Percentiles rank a stretch among this genome's conserved stretches.
Evolutionary conservation across 2,329 filamentous ascomycete species (phyloP).

Genomic region (Corynespora cassiicola): DNA sequence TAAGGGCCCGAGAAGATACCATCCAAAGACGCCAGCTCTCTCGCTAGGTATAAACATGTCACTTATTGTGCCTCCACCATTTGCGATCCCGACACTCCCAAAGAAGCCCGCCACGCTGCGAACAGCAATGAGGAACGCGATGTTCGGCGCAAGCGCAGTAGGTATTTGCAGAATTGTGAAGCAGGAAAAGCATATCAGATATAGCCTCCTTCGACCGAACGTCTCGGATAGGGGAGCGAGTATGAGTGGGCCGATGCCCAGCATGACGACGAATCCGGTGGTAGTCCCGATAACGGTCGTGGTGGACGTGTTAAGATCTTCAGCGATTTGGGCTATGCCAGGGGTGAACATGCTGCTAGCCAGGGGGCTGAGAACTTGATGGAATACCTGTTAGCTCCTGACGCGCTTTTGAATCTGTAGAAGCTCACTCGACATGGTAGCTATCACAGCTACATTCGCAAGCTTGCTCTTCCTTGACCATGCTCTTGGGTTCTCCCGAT

Average conservation of each 20-base stretch:
- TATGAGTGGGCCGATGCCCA: constrained; percentile 56
- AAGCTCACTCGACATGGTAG: constrained; percentile 54
- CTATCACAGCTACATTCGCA: constrained; percentile 58
- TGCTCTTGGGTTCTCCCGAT: constrained; percentile 53
- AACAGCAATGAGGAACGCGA: constrained; percentile 52
- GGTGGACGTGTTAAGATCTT: constrained; percentile 50
- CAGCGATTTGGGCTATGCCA: constrained; percentile 57
- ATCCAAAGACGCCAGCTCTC: constrained; percentile 54
- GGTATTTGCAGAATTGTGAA: constrained; percentile 57
- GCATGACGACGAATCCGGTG: constrained; percentile 58
- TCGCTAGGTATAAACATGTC: constrained; percentile 58
- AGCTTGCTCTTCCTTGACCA: constrained; percentile 55
- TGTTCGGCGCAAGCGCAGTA: constrained; percentile 55
- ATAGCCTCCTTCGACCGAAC: constrained; percentile 53
- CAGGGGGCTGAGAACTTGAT: constrained; percentile 53
- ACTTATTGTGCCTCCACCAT: constrained; percentile 59
- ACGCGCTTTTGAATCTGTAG: no score
- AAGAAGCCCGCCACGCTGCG: constrained; percentile 58
- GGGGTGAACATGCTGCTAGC: constrained; percentile 60
- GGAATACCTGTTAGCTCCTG: no score
- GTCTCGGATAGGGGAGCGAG: constrained; percentile 56
- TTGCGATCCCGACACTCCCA: constrained; percentile 57
- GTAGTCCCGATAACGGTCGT: constrained; percentile 56
- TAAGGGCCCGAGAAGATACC: constrained; percentile 53
- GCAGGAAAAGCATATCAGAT: constrained; percentile 52